Conservation (phyloP, 345 rosid genomes). For the Excoecaria agallocha region DNA sequence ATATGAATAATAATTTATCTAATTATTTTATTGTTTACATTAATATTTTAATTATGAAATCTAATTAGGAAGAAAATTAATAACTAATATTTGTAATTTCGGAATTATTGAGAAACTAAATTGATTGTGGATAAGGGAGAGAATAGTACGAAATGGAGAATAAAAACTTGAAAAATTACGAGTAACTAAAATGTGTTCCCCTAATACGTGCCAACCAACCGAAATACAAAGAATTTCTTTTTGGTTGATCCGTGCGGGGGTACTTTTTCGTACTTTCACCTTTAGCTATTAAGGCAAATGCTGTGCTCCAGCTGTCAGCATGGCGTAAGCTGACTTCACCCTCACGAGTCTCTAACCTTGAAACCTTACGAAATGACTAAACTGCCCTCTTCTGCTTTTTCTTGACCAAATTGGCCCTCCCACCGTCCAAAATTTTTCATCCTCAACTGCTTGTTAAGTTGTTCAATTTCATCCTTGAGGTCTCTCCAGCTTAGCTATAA, state of each 20-base stretch:
- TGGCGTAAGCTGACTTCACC: constrained; percentile 53
- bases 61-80: too few species aligned
- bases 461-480: too few species aligned
- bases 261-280: constrained; percentile 28
- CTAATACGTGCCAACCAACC: constrained; percentile 2
- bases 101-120: too few species aligned
- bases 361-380: neutral
- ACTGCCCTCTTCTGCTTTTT: neutral
- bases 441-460: too few species aligned
- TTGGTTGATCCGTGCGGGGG: constrained; percentile 14
- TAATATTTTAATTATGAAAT: too few species aligned
- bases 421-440: constrained; percentile 11
- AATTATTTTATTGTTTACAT: too few species aligned
- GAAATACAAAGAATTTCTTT: neutral
- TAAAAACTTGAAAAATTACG: too few species aligned
- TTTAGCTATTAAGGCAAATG: neutral
- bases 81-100: too few species aligned
- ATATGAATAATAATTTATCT: too few species aligned
- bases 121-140: too few species aligned
- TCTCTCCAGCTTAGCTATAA: too few species aligned
- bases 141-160: too few species aligned
- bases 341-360: constrained; percentile 14
- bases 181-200: constrained; percentile 20
- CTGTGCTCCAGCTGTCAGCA: constrained; percentile 43
- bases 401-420: constrained; percentile 21